phyloP scores from a whole-genome alignment of 139 green algal genomes.

The Choricystis sp. region DNA sequence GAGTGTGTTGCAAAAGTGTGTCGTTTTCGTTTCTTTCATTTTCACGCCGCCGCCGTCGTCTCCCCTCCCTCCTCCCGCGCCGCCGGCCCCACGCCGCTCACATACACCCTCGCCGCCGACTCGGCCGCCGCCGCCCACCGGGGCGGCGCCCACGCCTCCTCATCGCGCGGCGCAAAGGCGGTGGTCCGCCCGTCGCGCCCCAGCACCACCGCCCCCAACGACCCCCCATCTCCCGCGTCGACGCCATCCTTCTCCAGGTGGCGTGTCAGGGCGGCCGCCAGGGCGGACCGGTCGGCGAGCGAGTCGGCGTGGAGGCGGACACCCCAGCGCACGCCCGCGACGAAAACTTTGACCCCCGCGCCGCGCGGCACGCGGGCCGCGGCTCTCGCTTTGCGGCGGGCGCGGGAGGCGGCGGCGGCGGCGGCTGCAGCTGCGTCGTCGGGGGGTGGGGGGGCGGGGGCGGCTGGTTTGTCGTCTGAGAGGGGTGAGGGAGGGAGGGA shows the following conservation, averaged over 20 bases:
- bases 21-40: neutral
- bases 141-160: neutral
- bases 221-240: no score
- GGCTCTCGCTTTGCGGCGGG: neutral
- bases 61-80: neutral
- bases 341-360: neutral
- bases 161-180: neutral
- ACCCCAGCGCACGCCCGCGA: neutral
- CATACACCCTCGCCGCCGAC: neutral
- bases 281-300: neutral
- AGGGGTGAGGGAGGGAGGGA: neutral
- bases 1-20: neutral
- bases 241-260: neutral
- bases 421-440: neutral
- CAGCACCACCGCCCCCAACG: neutral
- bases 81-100: neutral
- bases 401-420: no score
- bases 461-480: neutral
- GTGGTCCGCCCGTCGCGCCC: neutral
- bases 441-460: neutral
- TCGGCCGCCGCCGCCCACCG: neutral
- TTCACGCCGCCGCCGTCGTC: neutral
- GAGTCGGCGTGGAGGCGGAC: neutral
- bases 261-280: neutral
- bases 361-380: neutral